These are phyloP conservation scores for Trapa bicornis DNA, from an alignment of 345 rosid genomes.

Conservation along the genomic window DNA sequence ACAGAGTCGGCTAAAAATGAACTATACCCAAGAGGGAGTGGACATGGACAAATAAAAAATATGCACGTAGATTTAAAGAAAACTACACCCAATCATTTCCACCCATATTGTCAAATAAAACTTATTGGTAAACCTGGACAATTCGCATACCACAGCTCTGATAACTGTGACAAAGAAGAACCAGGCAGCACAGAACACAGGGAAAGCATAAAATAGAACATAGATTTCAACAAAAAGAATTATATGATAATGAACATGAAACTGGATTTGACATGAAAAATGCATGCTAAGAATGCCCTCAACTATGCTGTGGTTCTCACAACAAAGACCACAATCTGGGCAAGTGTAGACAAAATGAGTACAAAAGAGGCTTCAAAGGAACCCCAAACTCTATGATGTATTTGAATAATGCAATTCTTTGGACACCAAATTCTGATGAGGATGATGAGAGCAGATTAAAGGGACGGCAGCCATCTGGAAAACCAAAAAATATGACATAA, in stretches of 20 bases:
- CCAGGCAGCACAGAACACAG: neutral
- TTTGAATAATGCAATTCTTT: constrained; percentile 18
- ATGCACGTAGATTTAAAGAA: neutral
- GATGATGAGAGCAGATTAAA: neutral
- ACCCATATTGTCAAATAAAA: neutral
- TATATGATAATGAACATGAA: constrained; percentile 7
- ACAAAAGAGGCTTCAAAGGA: constrained; percentile 5
- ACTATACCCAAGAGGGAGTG: too few species aligned
- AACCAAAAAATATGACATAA: neutral
- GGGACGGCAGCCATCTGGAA: neutral
- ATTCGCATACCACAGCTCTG: too few species aligned
- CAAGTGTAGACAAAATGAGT: constrained; percentile 24
- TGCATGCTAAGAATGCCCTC: constrained; percentile 25
- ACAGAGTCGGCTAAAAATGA: too few species aligned
- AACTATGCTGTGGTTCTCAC: constrained; percentile 13
- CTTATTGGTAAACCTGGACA: neutral
- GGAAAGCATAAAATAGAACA: neutral
- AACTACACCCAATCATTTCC: neutral
- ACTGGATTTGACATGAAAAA: constrained; percentile 13
- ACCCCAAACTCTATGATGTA: constrained; percentile 18
- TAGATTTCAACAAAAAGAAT: constrained; percentile 6
- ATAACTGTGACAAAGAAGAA: neutral
- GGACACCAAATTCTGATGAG: constrained; percentile 12
- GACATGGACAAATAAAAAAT: neutral
- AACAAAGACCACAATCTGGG: constrained; percentile 17